Conservation (phyloP, 371 early-diverging fungal genomes). For the Syncephalastrum sp. region DNA sequence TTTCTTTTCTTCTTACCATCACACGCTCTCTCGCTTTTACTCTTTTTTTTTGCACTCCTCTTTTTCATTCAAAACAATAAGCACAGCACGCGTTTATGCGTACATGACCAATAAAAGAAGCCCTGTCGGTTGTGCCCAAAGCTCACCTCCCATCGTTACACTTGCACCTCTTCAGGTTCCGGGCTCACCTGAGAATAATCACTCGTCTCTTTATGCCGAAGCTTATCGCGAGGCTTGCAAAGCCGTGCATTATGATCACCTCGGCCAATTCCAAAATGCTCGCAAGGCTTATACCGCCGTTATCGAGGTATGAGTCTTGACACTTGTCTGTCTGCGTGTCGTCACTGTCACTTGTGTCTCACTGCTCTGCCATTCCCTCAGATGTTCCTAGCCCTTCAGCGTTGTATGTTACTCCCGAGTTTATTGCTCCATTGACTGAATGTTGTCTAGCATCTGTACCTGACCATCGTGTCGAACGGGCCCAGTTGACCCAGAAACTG, state of each 20-base stretch:
- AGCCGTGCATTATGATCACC: slow-evolving; percentile 51
- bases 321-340: too few species aligned
- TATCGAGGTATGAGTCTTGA: slow-evolving; percentile 38
- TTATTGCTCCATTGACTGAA: too few species aligned
- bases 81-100: slow-evolving; percentile 9
- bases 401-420: too few species aligned
- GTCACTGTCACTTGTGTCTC: too few species aligned
- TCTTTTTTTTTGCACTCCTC: not conserved
- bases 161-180: not conserved
- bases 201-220: slow-evolving; percentile 32
- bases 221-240: slow-evolving; percentile 47
- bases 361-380: too few species aligned
- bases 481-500: slow-evolving; percentile 33
- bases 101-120: slow-evolving; percentile 14
- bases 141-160: slow-evolving; percentile 8
- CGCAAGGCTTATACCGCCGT: slow-evolving; percentile 44
- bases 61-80: not conserved
- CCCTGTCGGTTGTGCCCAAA: slow-evolving; percentile 3
- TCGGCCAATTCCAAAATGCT: slow-evolving; percentile 47
- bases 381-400: too few species aligned
- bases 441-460: too few species aligned
- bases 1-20: not conserved
- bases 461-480: slow-evolving; percentile 16
- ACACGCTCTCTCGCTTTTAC: not conserved
- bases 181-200: not conserved